Evolutionary conservation across 768 basidiomycete species (phyloP).

Genomic region (Kwoniella dendrophila): DNA sequence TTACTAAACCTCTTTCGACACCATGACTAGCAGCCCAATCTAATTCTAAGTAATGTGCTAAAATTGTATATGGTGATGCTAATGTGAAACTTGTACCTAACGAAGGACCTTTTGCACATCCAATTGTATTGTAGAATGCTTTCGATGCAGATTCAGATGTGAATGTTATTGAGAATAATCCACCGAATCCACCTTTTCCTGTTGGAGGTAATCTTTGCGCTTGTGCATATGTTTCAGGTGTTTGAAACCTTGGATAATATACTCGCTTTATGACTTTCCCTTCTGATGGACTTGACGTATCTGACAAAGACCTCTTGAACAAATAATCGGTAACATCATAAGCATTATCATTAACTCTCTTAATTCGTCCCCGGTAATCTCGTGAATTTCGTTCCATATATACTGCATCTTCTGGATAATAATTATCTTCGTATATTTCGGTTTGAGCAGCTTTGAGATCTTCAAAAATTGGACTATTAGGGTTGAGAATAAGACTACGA

Average conservation of each 20-base stretch:
- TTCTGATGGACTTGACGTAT: slow-evolving; percentile 16
- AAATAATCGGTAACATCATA: slow-evolving; percentile 81
- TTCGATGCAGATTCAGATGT: slow-evolving; percentile 66
- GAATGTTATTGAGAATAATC: slow-evolving; percentile 85
- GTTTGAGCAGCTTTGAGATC: slow-evolving; percentile 66
- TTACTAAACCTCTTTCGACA: slow-evolving; percentile 78
- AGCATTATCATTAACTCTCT: slow-evolving; percentile 76
- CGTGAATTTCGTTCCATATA: slow-evolving; percentile 99
- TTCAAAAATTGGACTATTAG: slow-evolving; percentile 69
- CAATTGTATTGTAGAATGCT: slow-evolving; percentile 81
- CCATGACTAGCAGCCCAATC: slow-evolving; percentile 89
- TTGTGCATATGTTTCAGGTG: slow-evolving; percentile 68
- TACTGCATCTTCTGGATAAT: slow-evolving; percentile 87
- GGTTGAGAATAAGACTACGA: slow-evolving; percentile 81
- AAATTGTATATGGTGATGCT: slow-evolving; percentile 87
- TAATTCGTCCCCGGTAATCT: slow-evolving; percentile 76
- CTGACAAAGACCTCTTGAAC: slow-evolving; percentile 60
- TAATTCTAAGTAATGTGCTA: slow-evolving; percentile 86
- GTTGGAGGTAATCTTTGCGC: slow-evolving; percentile 63
- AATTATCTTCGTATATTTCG: slow-evolving; percentile 74
- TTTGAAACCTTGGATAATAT: slow-evolving; percentile 84
- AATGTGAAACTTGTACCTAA: slow-evolving; percentile 93
- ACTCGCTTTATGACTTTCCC: slow-evolving; percentile 72
- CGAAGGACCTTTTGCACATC: slow-evolving; percentile 80
- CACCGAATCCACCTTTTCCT: slow-evolving; percentile 71